A percentile compares a stretch with the other conserved stretches of the same genome.
Evolutionary conservation across 495 filamentous ascomycete genomes (phyloP).

Genomic region (Aspergillus ostianus): DNA sequence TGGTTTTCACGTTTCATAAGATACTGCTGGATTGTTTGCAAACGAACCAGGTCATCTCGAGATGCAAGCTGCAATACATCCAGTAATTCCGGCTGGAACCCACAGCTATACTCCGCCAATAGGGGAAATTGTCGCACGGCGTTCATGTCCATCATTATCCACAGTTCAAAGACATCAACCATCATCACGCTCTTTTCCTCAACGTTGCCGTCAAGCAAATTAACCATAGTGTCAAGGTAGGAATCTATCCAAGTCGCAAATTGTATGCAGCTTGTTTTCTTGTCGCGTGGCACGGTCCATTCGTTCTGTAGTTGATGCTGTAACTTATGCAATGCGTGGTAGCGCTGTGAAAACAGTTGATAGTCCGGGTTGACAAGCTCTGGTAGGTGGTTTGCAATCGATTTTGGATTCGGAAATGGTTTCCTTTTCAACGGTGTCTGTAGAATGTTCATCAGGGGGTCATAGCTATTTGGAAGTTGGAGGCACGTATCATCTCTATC

Average conservation of each 20-base stretch:
- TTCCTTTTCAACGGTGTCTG: neutral
- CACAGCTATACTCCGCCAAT: slow-evolving; percentile 48
- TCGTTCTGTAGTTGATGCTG: neutral
- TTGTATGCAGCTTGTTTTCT: neutral
- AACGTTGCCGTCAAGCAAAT: neutral
- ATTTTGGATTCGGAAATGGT: neutral
- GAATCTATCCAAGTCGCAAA: neutral
- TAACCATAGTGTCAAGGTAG: neutral
- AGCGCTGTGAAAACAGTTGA: neutral
- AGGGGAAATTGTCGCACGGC: neutral
- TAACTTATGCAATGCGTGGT: neutral
- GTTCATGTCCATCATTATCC: neutral
- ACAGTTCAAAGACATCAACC: neutral
- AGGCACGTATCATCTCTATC: slow-evolving; percentile 28
- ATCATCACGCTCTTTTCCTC: neutral
- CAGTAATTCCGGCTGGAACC: slow-evolving; percentile 44
- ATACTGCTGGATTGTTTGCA: slow-evolving; percentile 23
- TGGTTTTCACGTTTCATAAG: slow-evolving; percentile 28
- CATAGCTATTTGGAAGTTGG: slow-evolving; percentile 39
- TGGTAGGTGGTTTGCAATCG: neutral
- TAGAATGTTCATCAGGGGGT: neutral
- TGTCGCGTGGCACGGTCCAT: neutral
- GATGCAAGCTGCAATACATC: slow-evolving; percentile 45
- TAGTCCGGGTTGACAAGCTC: neutral
- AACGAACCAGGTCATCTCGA: slow-evolving; percentile 41